These are phyloP conservation scores for Colletotrichum somersetense DNA, from an alignment of 2,329 filamentous ascomycete genomes.

Conservation along the genomic window DNA sequence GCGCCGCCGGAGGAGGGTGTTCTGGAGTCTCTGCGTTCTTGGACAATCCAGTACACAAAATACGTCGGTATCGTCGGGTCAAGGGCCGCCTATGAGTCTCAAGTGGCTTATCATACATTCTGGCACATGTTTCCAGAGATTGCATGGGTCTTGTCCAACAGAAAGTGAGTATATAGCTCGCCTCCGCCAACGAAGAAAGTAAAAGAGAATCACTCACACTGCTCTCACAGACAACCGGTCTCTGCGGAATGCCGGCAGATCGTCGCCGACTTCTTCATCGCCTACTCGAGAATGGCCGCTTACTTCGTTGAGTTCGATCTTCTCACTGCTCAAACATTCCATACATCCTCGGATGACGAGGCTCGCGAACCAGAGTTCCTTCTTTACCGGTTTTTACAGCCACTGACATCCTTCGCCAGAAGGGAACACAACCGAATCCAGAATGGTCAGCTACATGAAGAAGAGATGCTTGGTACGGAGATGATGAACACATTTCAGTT, in stretches of 20 bases:
- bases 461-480: slow-evolving; percentile 50
- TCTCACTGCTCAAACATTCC: slow-evolving; percentile 44
- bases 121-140: slow-evolving; percentile 67
- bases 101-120: slow-evolving; percentile 59
- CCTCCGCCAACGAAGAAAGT: no score
- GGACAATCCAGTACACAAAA: slow-evolving; percentile 63
- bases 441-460: slow-evolving; percentile 31
- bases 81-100: slow-evolving; percentile 57
- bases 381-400: slow-evolving; percentile 60
- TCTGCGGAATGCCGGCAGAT: slow-evolving; percentile 43
- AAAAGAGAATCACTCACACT: neutral
- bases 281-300: slow-evolving; percentile 64
- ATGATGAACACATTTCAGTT: slow-evolving; percentile 58
- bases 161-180: slow-evolving; percentile 27
- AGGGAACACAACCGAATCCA: slow-evolving; percentile 43
- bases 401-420: slow-evolving; percentile 52
- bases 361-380: slow-evolving; percentile 54
- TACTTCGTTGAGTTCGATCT: slow-evolving; percentile 66
- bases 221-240: slow-evolving; percentile 14
- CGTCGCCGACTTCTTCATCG: slow-evolving; percentile 54
- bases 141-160: slow-evolving; percentile 54
- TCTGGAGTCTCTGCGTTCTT: slow-evolving; percentile 59
- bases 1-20: slow-evolving; percentile 58
- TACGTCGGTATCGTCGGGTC: slow-evolving; percentile 54
- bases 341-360: slow-evolving; percentile 45